Evolutionary conservation across 331 rosid species (phyloP), one percentile per base, ranked within the genome.

Genomic region (Pyracantha coccinea): DNA sequence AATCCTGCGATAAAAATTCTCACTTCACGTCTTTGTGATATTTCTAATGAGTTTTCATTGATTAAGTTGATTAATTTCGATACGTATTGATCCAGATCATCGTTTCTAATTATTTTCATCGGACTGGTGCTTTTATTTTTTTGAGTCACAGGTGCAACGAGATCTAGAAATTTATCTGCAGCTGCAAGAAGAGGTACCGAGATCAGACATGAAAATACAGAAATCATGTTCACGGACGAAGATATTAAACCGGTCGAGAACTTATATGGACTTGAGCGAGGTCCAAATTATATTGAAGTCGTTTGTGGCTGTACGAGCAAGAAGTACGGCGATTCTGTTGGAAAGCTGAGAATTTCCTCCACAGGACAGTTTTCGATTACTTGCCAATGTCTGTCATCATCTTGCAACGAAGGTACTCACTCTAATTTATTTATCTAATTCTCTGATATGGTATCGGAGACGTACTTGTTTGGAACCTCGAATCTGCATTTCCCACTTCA

Each of bases 241-340:
- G 78, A 86, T 64, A 24, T 64, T 8, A 17, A 19, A 2, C 44
- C 2, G n/a, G 53, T 86, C 4, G 53, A 63, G 32, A 63, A 15
- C 2, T 76, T 85, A 7, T 3, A 3, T 17, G 89, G 82, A 4
- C 73, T 79, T 1, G 60, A 68, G 35, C 61, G 32, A 47, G 86
- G 89, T 7, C 16, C 10, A 6, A 73, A 63, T 75, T 83, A 38
- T 8, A 53, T 89, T 13, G 85, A 85, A 66, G 83, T 87, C 19
- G 21, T 9, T 1, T 89, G 94, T 59, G 88, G 89, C 14, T 82
- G 85, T 73, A 87, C 91, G 12, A 82, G 76, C 74, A 71, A 50
- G 13, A 80, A 5, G 32, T 79, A 28, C 33, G 88, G 90, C 8
- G 91, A 87, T 63, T 41, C 31, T 4, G 23, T 6, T 7, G 90